A percentile compares a stretch with the other conserved stretches of the same genome.
phyloP scores from a whole-genome alignment of 1,139 yeast genomes.

The Geotrichum siamense region DNA sequence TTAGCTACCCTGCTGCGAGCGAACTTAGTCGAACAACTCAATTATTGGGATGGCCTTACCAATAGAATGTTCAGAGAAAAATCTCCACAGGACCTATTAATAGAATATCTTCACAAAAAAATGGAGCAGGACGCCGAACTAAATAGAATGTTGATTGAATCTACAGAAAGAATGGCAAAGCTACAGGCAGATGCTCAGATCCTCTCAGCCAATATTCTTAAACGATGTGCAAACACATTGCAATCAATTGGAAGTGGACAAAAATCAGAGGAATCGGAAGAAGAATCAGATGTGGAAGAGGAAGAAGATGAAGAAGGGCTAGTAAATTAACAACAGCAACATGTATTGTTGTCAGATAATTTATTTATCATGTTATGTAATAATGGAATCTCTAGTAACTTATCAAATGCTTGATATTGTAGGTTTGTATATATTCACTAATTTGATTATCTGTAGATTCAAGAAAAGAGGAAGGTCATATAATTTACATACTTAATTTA shows the following conservation, averaged over 20 bases:
- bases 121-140: constrained; percentile 16
- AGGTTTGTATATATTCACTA: too few species aligned
- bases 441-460: too few species aligned
- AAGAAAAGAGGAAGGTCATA: background rate
- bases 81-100: constrained; percentile 14
- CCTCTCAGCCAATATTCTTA: constrained; percentile 9
- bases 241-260: background rate
- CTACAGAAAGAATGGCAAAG: constrained; percentile 13
- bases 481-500: background rate
- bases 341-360: too few species aligned
- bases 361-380: too few species aligned
- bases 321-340: background rate
- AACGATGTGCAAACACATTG: constrained; percentile 8
- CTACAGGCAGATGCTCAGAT: constrained; percentile 15
- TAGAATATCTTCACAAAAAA: constrained; percentile 13
- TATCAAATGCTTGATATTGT: too few species aligned
- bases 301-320: constrained; percentile 1
- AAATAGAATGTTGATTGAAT: constrained; percentile 11
- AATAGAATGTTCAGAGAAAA: constrained; percentile 11
- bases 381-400: too few species aligned
- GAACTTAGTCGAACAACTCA: constrained; percentile 10
- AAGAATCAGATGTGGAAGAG: constrained; percentile 7
- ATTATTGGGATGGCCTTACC: constrained; percentile 10
- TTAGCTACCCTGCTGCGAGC: constrained; percentile 4
- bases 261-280: constrained; percentile 11